Base-by-base conservation (phyloP, 2,329 filamentous ascomycete genomes). In the Biscogniauxia mediterranea region DNA sequence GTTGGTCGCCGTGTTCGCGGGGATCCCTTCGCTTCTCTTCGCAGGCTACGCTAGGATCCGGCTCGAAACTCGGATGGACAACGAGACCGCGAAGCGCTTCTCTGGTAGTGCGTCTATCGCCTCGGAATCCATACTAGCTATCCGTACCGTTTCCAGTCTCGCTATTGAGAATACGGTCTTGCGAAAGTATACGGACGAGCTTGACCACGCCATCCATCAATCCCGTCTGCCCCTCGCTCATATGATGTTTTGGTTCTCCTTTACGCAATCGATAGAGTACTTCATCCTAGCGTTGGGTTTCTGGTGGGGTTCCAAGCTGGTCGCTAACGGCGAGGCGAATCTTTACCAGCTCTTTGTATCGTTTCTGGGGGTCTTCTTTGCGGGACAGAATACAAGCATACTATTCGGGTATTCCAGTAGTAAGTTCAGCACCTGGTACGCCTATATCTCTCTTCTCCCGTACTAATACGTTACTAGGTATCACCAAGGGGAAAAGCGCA, bases 291-390 rank as follows among this genome's bases (percentile, higher is more conserved):
- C 75, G 1, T 62, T 78, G 2, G 74, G 70, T 6, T 32, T 15
- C 54, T 68, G 69, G 68, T 78, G 77, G 56, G 76, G 78, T 5
- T 73, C 75, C 5, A 74, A 73, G 15, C 66, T 79, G 6, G 68
- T 79, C 4, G 72, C 74, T 1, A 21, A 63, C 15, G 70, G 73
- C 20, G 77, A 80, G 62, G 77, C 79, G 55, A 66, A 68, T 25
- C 68, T 79, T 38, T 72, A 76, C n/a, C 67, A 79, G 52, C 81
- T 80, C 65, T 79, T 84, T 59, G 77, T 85, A 19, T 76, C 81
- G 8, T 84, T 84, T 63, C 78, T 83, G 71, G 79, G 76, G 2
- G 77, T 84, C 5, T 78, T 83, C 46, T 82, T 78, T 64, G 76
- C 76, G 0, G 78, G 76, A 0, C 77, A 81, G 71, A 76, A 76